A percentile compares a stretch with the other conserved stretches of the same genome.
These are phyloP conservation scores for Clarireedia paspali DNA, from an alignment of 2,329 filamentous ascomycete genomes.

Conservation along the genomic window DNA sequence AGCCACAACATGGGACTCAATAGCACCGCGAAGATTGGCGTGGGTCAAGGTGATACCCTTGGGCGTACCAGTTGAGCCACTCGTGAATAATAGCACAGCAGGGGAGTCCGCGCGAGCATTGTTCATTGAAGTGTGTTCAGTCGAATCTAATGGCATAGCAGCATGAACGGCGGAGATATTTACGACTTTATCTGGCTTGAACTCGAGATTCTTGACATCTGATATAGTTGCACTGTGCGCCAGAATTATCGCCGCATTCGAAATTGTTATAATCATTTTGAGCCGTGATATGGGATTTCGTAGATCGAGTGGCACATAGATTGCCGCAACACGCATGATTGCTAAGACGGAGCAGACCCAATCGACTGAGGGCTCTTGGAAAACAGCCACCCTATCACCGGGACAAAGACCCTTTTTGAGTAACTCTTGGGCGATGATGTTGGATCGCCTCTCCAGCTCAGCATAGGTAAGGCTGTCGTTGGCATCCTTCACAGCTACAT, in stretches of 20 bases:
- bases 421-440: no score
- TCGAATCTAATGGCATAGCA: not conserved
- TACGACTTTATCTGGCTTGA: slow-evolving; percentile 2
- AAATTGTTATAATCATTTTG: no score
- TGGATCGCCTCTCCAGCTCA: slow-evolving; percentile 12
- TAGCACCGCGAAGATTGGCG: slow-evolving; percentile 16
- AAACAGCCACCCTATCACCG: no score
- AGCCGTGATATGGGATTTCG: slow-evolving; percentile 23
- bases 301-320: slow-evolving; percentile 31
- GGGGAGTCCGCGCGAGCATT: no score
- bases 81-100: slow-evolving; percentile 56
- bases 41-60: slow-evolving; percentile 35
- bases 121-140: not conserved
- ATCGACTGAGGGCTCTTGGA: slow-evolving; percentile 9
- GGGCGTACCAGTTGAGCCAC: slow-evolving; percentile 39
- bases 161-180: not conserved
- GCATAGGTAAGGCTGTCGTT: no score
- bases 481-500: no score
- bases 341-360: slow-evolving; percentile 30
- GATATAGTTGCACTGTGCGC: not conserved
- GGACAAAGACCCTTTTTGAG: no score
- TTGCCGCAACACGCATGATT: slow-evolving; percentile 26
- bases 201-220: slow-evolving; percentile 21
- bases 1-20: slow-evolving; percentile 14
- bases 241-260: no score